Evolutionary conservation across 2,329 filamentous ascomycete genomes (phyloP).

Genomic region (Fusarium torreyae): DNA sequence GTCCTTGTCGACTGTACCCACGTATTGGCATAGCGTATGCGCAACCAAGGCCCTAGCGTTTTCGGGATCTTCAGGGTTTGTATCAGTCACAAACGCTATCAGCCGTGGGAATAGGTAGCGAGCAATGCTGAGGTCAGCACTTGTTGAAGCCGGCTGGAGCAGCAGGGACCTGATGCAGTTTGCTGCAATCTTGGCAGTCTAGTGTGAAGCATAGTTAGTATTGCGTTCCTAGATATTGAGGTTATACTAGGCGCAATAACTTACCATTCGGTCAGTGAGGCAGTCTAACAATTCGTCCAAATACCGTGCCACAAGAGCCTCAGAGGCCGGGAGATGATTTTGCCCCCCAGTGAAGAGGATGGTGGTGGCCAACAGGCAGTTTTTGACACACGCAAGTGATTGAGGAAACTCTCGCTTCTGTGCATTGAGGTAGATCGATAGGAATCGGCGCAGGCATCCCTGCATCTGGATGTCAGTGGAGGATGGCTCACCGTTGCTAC

Average conservation of each 20-base stretch:
- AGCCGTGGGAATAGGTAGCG: constrained; percentile 82
- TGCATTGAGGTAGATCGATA: constrained; percentile 82
- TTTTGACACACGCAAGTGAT: constrained; percentile 91
- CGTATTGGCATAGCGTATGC: constrained; percentile 82
- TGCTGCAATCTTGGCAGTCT: constrained; percentile 90
- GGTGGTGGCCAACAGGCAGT: constrained; percentile 88
- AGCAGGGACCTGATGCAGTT: constrained; percentile 91
- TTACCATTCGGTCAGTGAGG: constrained; percentile 82
- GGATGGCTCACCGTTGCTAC: constrained; percentile 58
- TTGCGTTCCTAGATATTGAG: neutral
- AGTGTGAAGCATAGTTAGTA: constrained; percentile 34
- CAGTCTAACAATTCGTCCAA: constrained; percentile 89
- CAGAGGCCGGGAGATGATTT: constrained; percentile 79
- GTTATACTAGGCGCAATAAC: constrained; percentile 43
- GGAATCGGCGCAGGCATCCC: constrained; percentile 85
- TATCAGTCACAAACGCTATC: constrained; percentile 80
- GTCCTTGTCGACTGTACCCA: constrained; percentile 63
- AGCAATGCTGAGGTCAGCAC: constrained; percentile 80
- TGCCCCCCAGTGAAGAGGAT: constrained; percentile 88
- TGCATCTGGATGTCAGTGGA: constrained; percentile 80
- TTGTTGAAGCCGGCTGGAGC: constrained; percentile 72
- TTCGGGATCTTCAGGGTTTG: constrained; percentile 83
- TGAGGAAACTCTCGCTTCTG: constrained; percentile 82
- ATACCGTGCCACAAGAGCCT: constrained; percentile 81
- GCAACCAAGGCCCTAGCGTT: constrained; percentile 79